A percentile compares a stretch with the other conserved stretches of the same genome.
phyloP scores from a whole-genome alignment of 805 yeast species.

The Nakazawaea molendinolei region DNA sequence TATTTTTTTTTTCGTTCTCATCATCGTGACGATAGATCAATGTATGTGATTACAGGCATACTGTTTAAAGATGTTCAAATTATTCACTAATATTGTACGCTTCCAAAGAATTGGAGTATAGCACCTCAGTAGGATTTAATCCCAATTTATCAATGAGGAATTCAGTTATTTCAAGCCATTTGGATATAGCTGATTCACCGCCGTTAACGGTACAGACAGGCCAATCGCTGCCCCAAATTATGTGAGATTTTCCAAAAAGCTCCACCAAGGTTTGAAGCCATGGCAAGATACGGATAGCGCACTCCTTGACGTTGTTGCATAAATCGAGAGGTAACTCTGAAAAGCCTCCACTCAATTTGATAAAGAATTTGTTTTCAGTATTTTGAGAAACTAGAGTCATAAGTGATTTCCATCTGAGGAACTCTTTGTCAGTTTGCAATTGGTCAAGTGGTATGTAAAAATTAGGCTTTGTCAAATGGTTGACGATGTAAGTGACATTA shows the following conservation, averaged over 20 bases:
- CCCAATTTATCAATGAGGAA: background rate
- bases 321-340: constrained; percentile 26
- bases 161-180: background rate
- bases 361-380: constrained; percentile 19
- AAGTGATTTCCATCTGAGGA: constrained; percentile 18
- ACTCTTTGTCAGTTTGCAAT: constrained; percentile 10
- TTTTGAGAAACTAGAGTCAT: constrained; percentile 17
- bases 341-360: constrained; percentile 36
- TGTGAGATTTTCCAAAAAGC: constrained; percentile 24
- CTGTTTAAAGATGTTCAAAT: background rate
- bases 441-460: constrained; percentile 13
- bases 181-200: constrained; percentile 4
- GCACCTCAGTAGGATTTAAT: background rate
- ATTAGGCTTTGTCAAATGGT: constrained; percentile 38
- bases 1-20: too few relatives aligned
- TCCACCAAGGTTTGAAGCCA: constrained; percentile 26
- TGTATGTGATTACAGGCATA: background rate
- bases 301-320: constrained; percentile 10
- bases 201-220: constrained; percentile 30
- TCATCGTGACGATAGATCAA: too few relatives aligned
- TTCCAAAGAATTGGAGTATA: background rate
- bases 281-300: constrained; percentile 22
- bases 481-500: constrained; percentile 27
- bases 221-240: constrained; percentile 41
- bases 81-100: background rate